Evolutionary conservation across 495 filamentous ascomycete genomes (phyloP).

Genomic region (Amphirosellinia nigrospora): DNA sequence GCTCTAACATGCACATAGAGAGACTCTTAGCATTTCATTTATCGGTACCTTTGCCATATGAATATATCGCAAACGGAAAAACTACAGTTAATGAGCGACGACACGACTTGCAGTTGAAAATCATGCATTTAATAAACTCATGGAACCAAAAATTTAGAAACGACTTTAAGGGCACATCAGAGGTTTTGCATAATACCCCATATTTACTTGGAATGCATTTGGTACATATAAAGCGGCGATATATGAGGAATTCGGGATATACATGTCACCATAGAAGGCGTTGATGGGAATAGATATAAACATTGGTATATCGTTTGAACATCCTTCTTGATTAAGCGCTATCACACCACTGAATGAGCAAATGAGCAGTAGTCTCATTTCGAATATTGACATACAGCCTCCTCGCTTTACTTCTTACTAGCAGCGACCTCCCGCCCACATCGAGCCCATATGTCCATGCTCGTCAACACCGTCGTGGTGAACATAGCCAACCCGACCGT

Average conservation of each 20-base stretch:
- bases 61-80: not conserved
- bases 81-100: not conserved
- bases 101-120: not conserved
- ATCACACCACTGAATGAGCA: not conserved
- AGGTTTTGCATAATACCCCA: not conserved
- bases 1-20: not conserved
- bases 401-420: not conserved
- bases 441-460: conserved; percentile 63
- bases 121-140: not conserved
- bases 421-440: conserved; percentile 44
- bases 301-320: not conserved
- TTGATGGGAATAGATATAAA: not conserved
- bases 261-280: not conserved
- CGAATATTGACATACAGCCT: not conserved
- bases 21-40: not conserved
- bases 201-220: not conserved
- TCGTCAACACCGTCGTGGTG: conserved; percentile 62
- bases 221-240: not conserved
- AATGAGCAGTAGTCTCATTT: not conserved
- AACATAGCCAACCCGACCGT: conserved; percentile 60
- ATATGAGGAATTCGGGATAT: not conserved
- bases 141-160: not conserved
- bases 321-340: not conserved
- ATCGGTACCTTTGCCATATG: not conserved
- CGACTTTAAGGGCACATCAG: not conserved